These are phyloP conservation scores for Alternaria metachromatica DNA, from an alignment of 2,329 filamentous ascomycete genomes.

Conservation along the genomic window DNA sequence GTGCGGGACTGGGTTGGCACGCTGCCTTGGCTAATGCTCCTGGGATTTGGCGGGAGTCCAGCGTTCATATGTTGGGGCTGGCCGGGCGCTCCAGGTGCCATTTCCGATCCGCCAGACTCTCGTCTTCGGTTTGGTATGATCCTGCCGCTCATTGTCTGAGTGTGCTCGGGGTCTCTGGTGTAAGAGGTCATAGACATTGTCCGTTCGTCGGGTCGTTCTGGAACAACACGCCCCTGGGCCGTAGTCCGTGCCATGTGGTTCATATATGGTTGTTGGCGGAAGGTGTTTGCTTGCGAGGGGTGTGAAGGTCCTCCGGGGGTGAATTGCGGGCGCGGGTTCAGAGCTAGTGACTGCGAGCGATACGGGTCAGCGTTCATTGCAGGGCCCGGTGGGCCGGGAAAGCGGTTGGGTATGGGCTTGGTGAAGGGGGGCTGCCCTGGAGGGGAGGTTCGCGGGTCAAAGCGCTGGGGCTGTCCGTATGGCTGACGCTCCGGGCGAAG, in stretches of 20 bases:
- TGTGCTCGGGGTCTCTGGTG: slow-evolving; percentile 75
- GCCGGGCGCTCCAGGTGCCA: slow-evolving; percentile 24
- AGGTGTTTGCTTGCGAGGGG: slow-evolving; percentile 72
- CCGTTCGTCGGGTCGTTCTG: slow-evolving; percentile 88
- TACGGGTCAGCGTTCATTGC: slow-evolving; percentile 85
- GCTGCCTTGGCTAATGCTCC: slow-evolving; percentile 46
- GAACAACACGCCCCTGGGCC: slow-evolving; percentile 87
- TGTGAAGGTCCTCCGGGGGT: slow-evolving; percentile 59
- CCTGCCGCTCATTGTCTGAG: slow-evolving; percentile 90
- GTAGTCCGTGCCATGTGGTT: slow-evolving; percentile 77
- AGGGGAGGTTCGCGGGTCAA: slow-evolving; percentile 65
- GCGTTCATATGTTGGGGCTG: slow-evolving; percentile 28
- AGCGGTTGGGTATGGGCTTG: slow-evolving; percentile 65
- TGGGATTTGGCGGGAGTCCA: slow-evolving; percentile 43
- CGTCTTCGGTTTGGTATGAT: slow-evolving; percentile 80
- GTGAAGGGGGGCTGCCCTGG: slow-evolving; percentile 57
- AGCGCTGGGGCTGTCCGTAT: slow-evolving; percentile 75
- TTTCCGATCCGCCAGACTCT: slow-evolving; percentile 56
- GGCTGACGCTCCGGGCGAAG: slow-evolving; percentile 69
- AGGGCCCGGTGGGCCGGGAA: slow-evolving; percentile 62
- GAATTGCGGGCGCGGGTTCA: slow-evolving; percentile 73
- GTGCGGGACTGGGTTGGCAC: slow-evolving; percentile 63
- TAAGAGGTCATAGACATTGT: slow-evolving; percentile 96
- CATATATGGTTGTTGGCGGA: slow-evolving; percentile 79
- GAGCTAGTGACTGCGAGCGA: slow-evolving; percentile 91